Evolutionary conservation across 495 filamentous ascomycete species (phyloP), one percentile per base, ranked within the genome.

Genomic region (Aspergillus avenaceus): DNA sequence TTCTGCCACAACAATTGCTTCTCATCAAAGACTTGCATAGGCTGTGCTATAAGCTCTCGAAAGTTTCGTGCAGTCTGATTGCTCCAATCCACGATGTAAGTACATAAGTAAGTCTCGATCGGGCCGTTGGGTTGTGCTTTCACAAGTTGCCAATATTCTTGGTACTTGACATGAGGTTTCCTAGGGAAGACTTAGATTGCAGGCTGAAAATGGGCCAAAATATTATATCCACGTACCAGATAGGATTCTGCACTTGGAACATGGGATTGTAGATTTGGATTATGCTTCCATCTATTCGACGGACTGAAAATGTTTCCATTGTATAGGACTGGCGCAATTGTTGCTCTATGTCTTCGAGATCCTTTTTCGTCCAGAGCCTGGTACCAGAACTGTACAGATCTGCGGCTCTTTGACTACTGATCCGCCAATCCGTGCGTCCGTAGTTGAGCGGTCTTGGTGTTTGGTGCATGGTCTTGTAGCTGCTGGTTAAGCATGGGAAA

Each of bases 311-410:
- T 52, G 50, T 52, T 28, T 65, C 57, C 43, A 52, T 53, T 11
- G 55, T 43, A 52, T 53, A 62, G 46, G 66, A 67, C 44, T 58
- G 55, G 50, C 54, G 47, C 19, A 71, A 63, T 63, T 71, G 62
- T 58, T 50, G 50, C 50, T 71, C 66, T 56, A 71, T 69, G 47
- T 66, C 56, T 53, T 56, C 37, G 41, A 69, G 58, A 46, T 68
- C 66, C 47, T 68, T 56, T 60, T 60, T 71, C 31, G 50, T 60
- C 68, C 66, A 69, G 48, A 69, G 64, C 56, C 52, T 65, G 49
- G 51, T 60, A 50, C 64, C 66, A 56, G 58, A 59, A 49, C 53
- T 58, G 53, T 71, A 71, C 42, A 71, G 50, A 57, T 66, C 66
- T 55, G 64, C 54, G 43, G 57, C 66, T 56, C 54, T 54, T 56